Base-by-base conservation (phyloP, 2,329 filamentous ascomycete species). In the Neoscytalidium dimidiatum region DNA sequence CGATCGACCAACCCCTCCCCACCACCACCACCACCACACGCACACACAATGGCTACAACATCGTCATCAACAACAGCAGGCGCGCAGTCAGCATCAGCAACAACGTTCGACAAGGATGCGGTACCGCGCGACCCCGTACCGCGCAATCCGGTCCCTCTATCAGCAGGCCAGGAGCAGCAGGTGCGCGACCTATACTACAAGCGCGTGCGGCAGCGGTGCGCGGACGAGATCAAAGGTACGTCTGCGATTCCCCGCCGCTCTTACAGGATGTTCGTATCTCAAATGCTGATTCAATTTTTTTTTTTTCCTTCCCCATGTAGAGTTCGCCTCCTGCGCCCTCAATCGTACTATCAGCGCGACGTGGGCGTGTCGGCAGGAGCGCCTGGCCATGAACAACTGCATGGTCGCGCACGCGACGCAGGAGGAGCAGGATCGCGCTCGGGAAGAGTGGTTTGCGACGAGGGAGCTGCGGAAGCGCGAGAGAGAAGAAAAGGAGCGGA, bases 361-460 rank as follows among this genome's bases (percentile, higher is more conserved):
- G 13, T 97, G 95, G 83, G 86, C 88, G 62, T 99, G 95, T 82
- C 90, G 92, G 62, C 80, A 85, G 56, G 85, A 94, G 74, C 90
- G 93, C 72, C 88, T 90, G 68, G 84, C 85, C 38, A 99, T 99
- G 95, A 99, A 99, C 81, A 84, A 83, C 67, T 99, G 95, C 82
- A 97, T 99, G 93, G 84, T 94, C 70, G 79, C 84, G 64, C 90
- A 96, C 80, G 94, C 94, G 64, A 96, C 92, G 68, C 91, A 89
- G 68, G 88, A 86, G 63, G 92, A 96, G 76, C 86, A 96, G 78
- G 95, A 99, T 80, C 88, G 88, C 26, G 95, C 95, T 68, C 84
- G 95, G 61, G 91, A 93, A 78, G 93, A 98, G 76, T 99, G 95
- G 95, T 98, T 98, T 77, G 87, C 88, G 60, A 84, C 86, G 68